A percentile compares a stretch with the other conserved stretches of the same genome.
phyloP scores from a whole-genome alignment of 192 early-diverging fungal genomes.

The Entomortierella parvispora region DNA sequence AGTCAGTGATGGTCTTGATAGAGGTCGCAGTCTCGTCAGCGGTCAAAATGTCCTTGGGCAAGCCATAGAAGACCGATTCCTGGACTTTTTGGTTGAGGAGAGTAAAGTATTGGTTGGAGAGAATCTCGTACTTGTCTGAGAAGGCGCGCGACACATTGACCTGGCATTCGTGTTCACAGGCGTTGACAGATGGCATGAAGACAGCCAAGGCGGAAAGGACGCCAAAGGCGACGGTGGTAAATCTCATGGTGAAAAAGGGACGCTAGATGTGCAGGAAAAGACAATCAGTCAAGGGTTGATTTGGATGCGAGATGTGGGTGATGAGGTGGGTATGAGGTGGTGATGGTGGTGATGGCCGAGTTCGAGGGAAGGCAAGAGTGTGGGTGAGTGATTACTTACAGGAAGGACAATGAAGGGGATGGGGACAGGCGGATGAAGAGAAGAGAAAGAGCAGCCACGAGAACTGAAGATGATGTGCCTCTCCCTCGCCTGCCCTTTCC shows the following conservation, averaged over 20 bases:
- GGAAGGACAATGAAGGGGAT: neutral
- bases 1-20: slow-evolving; percentile 22
- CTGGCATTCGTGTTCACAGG: slow-evolving; percentile 64
- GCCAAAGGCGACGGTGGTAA: slow-evolving; percentile 28
- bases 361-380: neutral
- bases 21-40: slow-evolving; percentile 11
- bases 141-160: slow-evolving; percentile 60
- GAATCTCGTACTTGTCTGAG: slow-evolving; percentile 50
- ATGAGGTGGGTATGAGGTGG: neutral
- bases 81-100: slow-evolving; percentile 24
- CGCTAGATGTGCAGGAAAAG: neutral
- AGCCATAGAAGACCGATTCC: slow-evolving; percentile 21
- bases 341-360: neutral
- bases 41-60: slow-evolving; percentile 37
- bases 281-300: too few relatives aligned
- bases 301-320: too few relatives aligned
- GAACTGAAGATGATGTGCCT: neutral
- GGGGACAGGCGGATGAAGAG: neutral
- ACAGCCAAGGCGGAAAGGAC: slow-evolving; percentile 30
- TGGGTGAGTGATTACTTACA: slow-evolving; percentile 3
- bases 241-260: slow-evolving; percentile 31
- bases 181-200: slow-evolving; percentile 37
- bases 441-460: neutral
- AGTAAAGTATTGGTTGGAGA: slow-evolving; percentile 45
- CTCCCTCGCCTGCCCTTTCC: neutral